Evolutionary conservation across 129 eudicot genomes (phyloP), one percentile per base, ranked within the genome.

Genomic region (Flaveria linearis): DNA sequence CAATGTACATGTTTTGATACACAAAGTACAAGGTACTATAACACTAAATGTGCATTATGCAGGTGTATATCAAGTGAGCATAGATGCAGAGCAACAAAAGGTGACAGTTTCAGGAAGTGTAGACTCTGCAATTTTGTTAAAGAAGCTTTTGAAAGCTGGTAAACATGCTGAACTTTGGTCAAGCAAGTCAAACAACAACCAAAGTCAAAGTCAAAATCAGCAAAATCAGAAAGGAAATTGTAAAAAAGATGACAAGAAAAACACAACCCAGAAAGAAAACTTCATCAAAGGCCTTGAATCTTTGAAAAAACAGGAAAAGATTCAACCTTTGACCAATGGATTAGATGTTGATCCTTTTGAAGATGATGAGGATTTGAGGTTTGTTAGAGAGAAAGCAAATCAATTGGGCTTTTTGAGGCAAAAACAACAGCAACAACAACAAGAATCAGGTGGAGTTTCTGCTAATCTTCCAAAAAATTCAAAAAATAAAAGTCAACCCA

Each of bases 121-220:
- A 16, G 94, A 85, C 71, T 72, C 90, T 46, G 82, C 78, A 71
- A 85, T 80, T 41, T 77, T 91, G 78, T 83, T 91, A 55, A 88
- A 91, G 84, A 91, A 87, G 45, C 77, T 91, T 71, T 63, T 82
- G 17, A 86, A 77, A 71, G 91, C 92, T 39, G 94, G 97, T 6
- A 91, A 91, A 60, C 92, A 86, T 75, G 90, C 95, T 42, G 97
- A 91, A 84, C 68, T 86, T 30, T 91, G 95, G 97, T 86, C 92
- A 64, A 88, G 68, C 77, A 77, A 82, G 52, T 42, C 85, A 82
- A 75, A 82, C 69, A 30, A 63, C 46, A 75, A 52, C 67, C 87
- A 82, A 55, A 86, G 81, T 71, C 87, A 84, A 23, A 78, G 73
- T 43, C 92, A 86, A 63, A 82, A 72, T 60, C 85, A 84, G n/a